Evolutionary conservation across 768 basidiomycete species (phyloP), one percentile per base, ranked within the genome.

Genomic region (Leucocoprinus leucothites): DNA sequence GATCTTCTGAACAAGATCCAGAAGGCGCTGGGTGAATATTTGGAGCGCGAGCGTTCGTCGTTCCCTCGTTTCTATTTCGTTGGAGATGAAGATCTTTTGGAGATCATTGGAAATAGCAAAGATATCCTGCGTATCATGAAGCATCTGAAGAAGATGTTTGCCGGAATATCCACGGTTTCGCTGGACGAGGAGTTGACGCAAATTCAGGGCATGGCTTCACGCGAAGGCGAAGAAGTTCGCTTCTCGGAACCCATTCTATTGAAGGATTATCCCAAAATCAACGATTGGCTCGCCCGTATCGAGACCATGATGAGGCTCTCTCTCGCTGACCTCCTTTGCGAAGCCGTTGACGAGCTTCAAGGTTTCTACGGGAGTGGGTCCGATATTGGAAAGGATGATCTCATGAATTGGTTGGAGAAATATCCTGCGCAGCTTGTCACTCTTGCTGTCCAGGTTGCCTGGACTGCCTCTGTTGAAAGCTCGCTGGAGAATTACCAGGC

Each of bases 41-140:
- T 99, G 24, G 97, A 99, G 66, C 86, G 97, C 51, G 97, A 99
- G 66, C 87, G 97, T 53, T 87, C 96, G 3, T 94, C 93, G 0
- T 99, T 99, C 84, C 97, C 97, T 64, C 91, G 97, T 7, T 99
- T 99, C 77, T 99, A 99, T 74, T 99, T 99, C 64, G 94, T 99
- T 51, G 97, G 97, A 64, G 97, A 99, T 71, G 97, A 99, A 67
- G 97, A 99, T 67, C 74, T 99, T 58, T 80, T 99, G 59, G 97
- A 99, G 71, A 99, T 99, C 63, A 98, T 99, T 60, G 97, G 97
- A 60, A 99, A 99, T 75, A 97, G 94, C 81, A 99, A 98, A 70
- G 95, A 98, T 65, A 97, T 98, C 62, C 72, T 94, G 42, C 89
- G 97, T 36, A 91, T 98, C 71, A 94, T 97, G 92, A 99, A 99